phyloP scores from a whole-genome alignment of 495 filamentous ascomycete species.

The Xylaria acuta region DNA sequence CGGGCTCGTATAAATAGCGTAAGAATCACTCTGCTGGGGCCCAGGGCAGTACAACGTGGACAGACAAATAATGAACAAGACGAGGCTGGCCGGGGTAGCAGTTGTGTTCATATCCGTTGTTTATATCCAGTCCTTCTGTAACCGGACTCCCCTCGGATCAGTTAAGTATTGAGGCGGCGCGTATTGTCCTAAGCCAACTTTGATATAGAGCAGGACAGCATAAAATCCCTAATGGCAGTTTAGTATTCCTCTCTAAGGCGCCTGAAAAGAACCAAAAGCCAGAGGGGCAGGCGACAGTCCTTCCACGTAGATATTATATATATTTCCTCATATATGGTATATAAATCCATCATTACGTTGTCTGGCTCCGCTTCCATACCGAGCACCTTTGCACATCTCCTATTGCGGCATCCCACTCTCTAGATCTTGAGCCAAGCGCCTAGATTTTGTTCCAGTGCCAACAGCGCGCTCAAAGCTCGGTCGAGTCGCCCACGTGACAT shows the following conservation, averaged over 20 bases:
- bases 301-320: background rate
- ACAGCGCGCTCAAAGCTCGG: slow-evolving; percentile 30
- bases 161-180: background rate
- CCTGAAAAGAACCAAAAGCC: background rate
- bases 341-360: background rate
- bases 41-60: background rate
- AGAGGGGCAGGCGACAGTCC: background rate
- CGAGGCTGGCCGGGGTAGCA: too few species aligned
- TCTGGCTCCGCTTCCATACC: background rate
- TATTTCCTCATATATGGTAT: background rate
- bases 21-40: background rate
- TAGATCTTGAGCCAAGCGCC: slow-evolving; percentile 32
- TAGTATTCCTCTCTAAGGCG: background rate
- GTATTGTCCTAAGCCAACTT: too few species aligned
- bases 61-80: background rate
- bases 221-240: background rate
- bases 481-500: slow-evolving; percentile 29
- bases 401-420: slow-evolving; percentile 32
- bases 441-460: background rate
- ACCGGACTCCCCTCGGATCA: background rate
- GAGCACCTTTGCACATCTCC: background rate
- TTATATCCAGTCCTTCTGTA: background rate
- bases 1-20: background rate
- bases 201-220: background rate
- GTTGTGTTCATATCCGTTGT: too few species aligned